Evolutionary conservation across 768 basidiomycete species (phyloP).

Genomic region (Podaxis sp.): DNA sequence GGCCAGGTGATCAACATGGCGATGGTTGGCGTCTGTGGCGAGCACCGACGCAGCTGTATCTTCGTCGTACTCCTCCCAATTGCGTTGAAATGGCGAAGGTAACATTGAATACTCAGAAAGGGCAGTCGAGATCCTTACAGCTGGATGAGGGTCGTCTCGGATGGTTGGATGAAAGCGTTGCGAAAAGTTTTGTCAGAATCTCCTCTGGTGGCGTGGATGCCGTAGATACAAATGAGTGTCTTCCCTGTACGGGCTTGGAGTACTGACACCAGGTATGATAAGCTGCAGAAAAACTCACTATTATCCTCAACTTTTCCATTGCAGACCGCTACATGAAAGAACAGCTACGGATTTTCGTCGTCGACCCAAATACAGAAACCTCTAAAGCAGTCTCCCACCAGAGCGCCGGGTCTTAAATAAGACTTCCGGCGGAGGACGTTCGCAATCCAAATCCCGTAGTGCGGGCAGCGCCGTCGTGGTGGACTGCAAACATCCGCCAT

Average conservation of each 20-base stretch:
- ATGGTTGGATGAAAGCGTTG: background rate
- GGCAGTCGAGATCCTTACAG: background rate
- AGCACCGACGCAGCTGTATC: background rate
- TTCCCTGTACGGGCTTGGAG: background rate
- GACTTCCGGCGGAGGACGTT: background rate
- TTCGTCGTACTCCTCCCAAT: background rate
- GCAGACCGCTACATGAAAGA: too few relatives aligned
- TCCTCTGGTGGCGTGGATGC: background rate
- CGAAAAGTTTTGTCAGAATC: background rate
- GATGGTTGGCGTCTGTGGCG: background rate
- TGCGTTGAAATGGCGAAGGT: background rate
- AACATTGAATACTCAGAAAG: background rate
- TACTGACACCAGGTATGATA: background rate
- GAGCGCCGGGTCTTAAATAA: background rate
- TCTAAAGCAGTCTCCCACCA: background rate
- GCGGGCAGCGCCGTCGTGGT: background rate
- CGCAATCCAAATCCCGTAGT: background rate
- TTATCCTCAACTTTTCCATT: background rate
- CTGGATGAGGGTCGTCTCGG: background rate
- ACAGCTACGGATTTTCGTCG: background rate
- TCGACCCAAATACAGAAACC: background rate
- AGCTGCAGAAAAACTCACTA: background rate
- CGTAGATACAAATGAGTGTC: background rate
- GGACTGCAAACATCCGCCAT: background rate
- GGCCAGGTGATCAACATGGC: background rate